These are phyloP conservation scores for Synchytrium microbalum DNA, from an alignment of 371 early-diverging fungal species.

Conservation along the genomic window DNA sequence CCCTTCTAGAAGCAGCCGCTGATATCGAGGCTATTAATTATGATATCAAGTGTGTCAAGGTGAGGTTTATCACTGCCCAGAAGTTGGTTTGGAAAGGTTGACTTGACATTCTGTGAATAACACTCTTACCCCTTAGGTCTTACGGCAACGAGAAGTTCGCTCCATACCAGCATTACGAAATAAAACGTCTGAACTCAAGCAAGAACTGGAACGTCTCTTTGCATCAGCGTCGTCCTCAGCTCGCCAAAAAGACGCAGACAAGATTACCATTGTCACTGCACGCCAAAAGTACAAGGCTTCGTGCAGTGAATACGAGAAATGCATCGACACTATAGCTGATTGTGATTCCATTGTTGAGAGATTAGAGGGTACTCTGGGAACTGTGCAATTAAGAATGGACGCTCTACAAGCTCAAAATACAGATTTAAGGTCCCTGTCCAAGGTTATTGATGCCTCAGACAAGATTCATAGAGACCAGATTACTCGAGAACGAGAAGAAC, in stretches of 20 bases:
- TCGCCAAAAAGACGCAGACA: no score
- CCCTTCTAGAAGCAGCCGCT: neutral
- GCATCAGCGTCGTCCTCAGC: neutral
- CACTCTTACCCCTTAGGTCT: neutral
- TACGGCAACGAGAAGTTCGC: neutral
- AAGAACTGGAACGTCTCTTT: neutral
- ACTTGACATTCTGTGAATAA: no score
- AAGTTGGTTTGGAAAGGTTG: no score
- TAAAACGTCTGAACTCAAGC: neutral
- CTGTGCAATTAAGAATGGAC: neutral
- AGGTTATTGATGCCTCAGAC: neutral
- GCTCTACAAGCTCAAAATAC: neutral
- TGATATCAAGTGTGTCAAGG: constrained; percentile 1
- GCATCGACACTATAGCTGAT: neutral
- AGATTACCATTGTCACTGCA: neutral
- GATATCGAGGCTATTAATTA: neutral
- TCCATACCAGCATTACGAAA: neutral
- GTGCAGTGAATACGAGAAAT: neutral
- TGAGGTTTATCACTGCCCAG: neutral
- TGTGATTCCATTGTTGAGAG: neutral
- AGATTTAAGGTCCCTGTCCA: neutral
- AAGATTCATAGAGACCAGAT: neutral
- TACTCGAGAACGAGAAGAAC: neutral
- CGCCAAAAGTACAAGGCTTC: neutral
- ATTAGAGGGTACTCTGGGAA: neutral